Base-by-base conservation (phyloP, 768 basidiomycete genomes). In the Wakefieldia striispora region DNA sequence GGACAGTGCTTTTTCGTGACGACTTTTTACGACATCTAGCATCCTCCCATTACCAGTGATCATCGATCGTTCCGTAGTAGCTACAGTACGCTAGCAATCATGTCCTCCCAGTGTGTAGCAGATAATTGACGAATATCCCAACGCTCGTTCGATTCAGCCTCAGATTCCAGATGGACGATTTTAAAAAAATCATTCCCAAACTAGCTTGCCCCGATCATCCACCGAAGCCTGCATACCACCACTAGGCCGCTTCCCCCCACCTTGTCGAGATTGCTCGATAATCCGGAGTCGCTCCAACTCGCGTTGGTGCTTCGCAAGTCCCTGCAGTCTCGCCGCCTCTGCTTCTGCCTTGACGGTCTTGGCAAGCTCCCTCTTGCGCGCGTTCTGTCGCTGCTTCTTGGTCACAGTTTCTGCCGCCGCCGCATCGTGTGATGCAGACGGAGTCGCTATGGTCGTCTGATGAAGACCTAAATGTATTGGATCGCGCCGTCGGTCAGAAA, bases 361-460 rank as follows among this genome's bases (percentile, higher is more conserved):
- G 47, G 72, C 61, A 0, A 77, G 75, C 39, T 86, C 85, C 5
- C 76, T 71, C 61, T 72, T 77, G 53, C 75, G 76, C 8, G 77
- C 80, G 55, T 88, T 88, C 61, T 91, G 75, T 29, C 84, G 78
- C 62, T 89, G 86, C 37, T 77, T 78, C 67, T 91, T 88, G 6
- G 82, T 85, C 50, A 78, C 62, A 1, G 74, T 56, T 51, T 78
- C 79, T 0, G 79, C 62, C 3, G 74, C 70, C 23, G 69, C 69
- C 7, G 67, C 59, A 14, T 60, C 39, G 14, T 51, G 35, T 6
- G 61, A 48, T 10, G 46, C 26, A 9, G 46, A 43, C 13, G 38
- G 55, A 47, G 47, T 50, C 33, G 52, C 23, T 17, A 36, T 56
- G 54, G 36, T 16, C 45, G 54, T 55, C 40, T 50, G 45, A 21